phyloP scores from a whole-genome alignment of 2,329 filamentous ascomycete genomes.

The Chaetomium olivaceum region DNA sequence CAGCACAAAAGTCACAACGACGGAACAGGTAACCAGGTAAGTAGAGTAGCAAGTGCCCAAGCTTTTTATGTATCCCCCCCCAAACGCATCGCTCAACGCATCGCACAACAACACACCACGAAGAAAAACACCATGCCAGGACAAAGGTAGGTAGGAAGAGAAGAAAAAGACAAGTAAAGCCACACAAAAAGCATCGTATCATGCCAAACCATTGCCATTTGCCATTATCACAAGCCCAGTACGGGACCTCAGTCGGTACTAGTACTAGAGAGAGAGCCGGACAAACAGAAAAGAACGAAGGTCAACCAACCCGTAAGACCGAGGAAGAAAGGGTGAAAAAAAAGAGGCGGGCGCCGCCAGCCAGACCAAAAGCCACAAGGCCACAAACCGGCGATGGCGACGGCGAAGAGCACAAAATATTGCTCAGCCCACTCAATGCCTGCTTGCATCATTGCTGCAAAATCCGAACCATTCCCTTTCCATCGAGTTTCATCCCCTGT shows the following conservation, averaged over 20 bases:
- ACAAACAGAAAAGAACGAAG: not conserved
- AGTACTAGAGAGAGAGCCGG: not conserved
- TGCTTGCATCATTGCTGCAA: too few species aligned
- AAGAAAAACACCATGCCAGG: not conserved
- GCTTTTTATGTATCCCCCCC: constrained; percentile 6
- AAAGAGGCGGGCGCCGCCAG: not conserved
- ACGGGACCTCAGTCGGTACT: not conserved
- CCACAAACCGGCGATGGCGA: not conserved
- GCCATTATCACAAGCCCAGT: constrained; percentile 5
- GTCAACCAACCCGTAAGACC: not conserved
- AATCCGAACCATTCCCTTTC: too few species aligned
- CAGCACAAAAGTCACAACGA: not conserved
- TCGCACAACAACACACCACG: not conserved
- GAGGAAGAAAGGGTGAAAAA: not conserved
- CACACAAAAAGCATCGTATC: not conserved
- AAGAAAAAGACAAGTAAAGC: not conserved
- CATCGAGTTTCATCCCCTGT: not conserved
- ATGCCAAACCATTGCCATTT: constrained; percentile 9
- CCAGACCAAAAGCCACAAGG: not conserved
- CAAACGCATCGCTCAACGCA: not conserved
- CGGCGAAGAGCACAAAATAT: not conserved
- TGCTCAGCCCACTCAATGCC: not conserved
- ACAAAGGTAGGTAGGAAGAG: not conserved
- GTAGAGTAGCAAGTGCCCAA: too few species aligned
- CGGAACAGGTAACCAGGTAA: not conserved